Evolutionary conservation across 805 yeast species (phyloP), one percentile per base, ranked within the genome.

Genomic region (Candida nanaspora): DNA sequence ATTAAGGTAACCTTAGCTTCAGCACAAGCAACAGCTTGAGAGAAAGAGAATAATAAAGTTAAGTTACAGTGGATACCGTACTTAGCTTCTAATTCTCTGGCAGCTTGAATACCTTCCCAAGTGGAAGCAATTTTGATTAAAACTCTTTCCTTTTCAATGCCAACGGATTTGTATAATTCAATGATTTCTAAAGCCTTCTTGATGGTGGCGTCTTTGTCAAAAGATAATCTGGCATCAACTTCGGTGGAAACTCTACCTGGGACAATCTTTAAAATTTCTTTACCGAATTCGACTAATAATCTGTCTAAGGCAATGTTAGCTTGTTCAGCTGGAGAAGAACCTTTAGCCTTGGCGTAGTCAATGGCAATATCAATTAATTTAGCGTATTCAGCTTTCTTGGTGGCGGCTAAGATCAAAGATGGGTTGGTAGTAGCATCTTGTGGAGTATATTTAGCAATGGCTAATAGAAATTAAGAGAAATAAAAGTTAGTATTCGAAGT

Each of bases 391-490:
- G 88, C 68, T 72, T 88, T 86, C 70, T 83, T 86, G 43, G 98
- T 62, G 44, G 98, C 98, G 50, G 98, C 98, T 56, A 93, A 74
- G 59, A 93, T 91, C 72, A 93, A 76, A 34, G 98, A 88, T 52
- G 98, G 98, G 76, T 93, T 93, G 64, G 98, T 93, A 56, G 98
- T 93, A 52, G 98, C 96, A 69, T 93, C 98, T 74, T 93, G 98
- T 53, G 98, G 98, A 56, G 93, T 86, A 75, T 84, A 93, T 70
- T 89, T 87, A 62, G 96, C 96, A 64, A 93, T 93, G 50, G 93
- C 61, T 56, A 35, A 30, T 23, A 11, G 8, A 34, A 13, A 23
- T 23, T 28, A 23, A 10, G 15, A 15, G 20, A 20, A 29, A 15
- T 6, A 29, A 18, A 8, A 19, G 34, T 31, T 31, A 31, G 34